Percentiles rank a stretch among this genome's conserved stretches.
Conservation (phyloP, 208 protist genomes). For the Strigomonas culicis region DNA sequence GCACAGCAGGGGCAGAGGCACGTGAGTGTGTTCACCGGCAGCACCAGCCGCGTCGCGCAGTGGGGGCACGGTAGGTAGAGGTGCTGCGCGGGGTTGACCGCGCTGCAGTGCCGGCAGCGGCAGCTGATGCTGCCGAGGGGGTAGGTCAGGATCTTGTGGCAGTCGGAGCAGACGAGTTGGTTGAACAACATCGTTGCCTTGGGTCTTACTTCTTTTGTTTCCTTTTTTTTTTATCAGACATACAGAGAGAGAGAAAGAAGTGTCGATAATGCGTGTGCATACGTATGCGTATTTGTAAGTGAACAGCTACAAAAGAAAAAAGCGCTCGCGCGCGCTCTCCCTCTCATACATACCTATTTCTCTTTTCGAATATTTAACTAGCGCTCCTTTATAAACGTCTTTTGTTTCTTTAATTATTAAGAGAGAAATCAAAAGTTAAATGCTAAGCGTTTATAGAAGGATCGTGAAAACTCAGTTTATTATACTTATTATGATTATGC, state of each 20-base stretch:
- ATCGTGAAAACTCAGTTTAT: too few species aligned
- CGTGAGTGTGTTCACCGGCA: constrained; percentile 68
- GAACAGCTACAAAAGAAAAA: constrained; percentile 13
- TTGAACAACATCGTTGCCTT: constrained; percentile 34
- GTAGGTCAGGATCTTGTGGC: constrained; percentile 68
- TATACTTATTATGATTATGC: not conserved
- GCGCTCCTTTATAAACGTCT: too few species aligned
- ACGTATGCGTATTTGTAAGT: not conserved
- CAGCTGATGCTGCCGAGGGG: constrained; percentile 65
- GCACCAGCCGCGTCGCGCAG: constrained; percentile 42
- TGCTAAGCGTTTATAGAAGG: too few species aligned
- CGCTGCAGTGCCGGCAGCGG: constrained; percentile 66
- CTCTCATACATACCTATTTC: too few species aligned
- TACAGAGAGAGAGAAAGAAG: not conserved
- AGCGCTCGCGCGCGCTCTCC: not conserved
- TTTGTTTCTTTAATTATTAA: not conserved
- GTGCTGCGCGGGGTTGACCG: constrained; percentile 59
- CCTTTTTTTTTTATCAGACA: too few species aligned
- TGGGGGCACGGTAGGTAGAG: constrained; percentile 37
- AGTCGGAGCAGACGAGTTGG: constrained; percentile 67
- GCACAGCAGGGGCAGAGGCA: constrained; percentile 75
- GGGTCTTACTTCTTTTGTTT: not conserved
- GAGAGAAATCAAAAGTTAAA: too few species aligned
- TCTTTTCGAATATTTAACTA: too few species aligned
- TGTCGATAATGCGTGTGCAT: not conserved